phyloP scores from a whole-genome alignment of 345 rosid species.

The Bruguiera parviflora region DNA sequence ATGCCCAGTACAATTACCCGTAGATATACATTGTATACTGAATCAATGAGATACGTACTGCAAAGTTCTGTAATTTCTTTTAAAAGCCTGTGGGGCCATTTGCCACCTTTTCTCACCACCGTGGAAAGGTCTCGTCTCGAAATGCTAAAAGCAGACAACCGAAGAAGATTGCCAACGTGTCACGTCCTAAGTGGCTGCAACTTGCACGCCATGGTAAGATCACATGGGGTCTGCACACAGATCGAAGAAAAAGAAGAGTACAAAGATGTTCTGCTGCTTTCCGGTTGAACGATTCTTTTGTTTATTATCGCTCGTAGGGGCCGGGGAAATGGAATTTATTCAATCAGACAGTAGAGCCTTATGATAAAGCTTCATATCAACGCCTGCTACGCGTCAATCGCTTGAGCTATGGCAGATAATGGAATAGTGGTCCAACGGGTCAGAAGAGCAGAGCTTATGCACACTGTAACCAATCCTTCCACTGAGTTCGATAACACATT shows the following conservation, averaged over 20 bases:
- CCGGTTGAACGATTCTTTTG: not conserved
- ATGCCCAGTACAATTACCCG: no score
- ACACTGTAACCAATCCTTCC: not conserved
- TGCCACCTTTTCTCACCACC: not conserved
- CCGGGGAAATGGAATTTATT: not conserved
- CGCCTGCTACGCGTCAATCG: not conserved
- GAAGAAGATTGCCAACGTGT: not conserved
- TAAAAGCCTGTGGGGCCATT: not conserved
- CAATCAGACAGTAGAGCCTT: not conserved
- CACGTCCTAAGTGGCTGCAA: not conserved
- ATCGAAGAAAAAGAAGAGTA: not conserved
- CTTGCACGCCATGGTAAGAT: not conserved
- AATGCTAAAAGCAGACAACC: conserved; percentile 1
- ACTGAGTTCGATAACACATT: no score
- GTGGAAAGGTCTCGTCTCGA: not conserved
- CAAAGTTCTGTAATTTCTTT: no score
- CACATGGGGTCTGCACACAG: conserved; percentile 22
- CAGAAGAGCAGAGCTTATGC: not conserved
- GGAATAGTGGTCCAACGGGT: not conserved
- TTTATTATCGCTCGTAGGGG: not conserved
- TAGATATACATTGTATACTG: no score
- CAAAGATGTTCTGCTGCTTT: not conserved
- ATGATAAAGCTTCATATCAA: not conserved
- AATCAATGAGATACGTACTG: no score
- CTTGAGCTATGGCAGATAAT: not conserved